Conservation (phyloP, 2,329 filamentous ascomycete species). For the Zalaria obscura region DNA sequence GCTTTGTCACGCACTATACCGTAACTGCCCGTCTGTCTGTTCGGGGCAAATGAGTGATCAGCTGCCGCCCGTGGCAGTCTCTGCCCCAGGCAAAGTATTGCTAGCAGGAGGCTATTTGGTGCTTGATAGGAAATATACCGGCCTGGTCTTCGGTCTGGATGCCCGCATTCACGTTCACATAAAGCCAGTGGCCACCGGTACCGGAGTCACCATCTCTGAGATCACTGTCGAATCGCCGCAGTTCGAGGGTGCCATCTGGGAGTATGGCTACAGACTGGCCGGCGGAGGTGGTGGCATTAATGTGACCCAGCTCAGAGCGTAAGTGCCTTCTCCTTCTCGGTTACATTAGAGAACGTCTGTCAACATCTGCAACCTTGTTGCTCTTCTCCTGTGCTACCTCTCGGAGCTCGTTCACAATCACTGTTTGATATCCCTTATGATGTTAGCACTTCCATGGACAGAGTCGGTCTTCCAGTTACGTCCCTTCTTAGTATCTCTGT, state of each 20-base stretch:
- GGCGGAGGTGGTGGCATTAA: conserved; percentile 64
- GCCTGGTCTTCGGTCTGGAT: conserved; percentile 50
- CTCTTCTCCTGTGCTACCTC: too few relatives aligned
- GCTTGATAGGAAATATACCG: conserved; percentile 75
- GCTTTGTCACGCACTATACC: too few relatives aligned
- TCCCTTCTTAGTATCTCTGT: neutral
- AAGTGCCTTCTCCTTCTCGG: conserved; percentile 27
- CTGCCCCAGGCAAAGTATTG: conserved; percentile 91
- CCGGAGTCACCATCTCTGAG: conserved; percentile 49
- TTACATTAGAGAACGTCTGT: too few relatives aligned
- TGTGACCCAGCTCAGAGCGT: conserved; percentile 68
- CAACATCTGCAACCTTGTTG: too few relatives aligned
- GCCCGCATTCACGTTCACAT: conserved; percentile 49
- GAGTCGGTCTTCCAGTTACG: neutral
- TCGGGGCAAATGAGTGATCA: too few relatives aligned
- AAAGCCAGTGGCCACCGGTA: conserved; percentile 40
- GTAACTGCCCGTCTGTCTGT: too few relatives aligned
- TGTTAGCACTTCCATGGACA: too few relatives aligned
- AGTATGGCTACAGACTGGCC: conserved; percentile 62
- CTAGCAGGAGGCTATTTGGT: conserved; percentile 91
- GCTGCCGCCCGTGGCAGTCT: conserved; percentile 36
- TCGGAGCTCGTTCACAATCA: too few relatives aligned
- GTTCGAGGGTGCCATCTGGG: conserved; percentile 76
- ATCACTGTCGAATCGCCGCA: conserved; percentile 86
- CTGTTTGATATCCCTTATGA: too few relatives aligned